A percentile compares a stretch with the other conserved stretches of the same genome.
Evolutionary conservation across 2,329 filamentous ascomycete genomes (phyloP).

Genomic region (Catunica adiposa): DNA sequence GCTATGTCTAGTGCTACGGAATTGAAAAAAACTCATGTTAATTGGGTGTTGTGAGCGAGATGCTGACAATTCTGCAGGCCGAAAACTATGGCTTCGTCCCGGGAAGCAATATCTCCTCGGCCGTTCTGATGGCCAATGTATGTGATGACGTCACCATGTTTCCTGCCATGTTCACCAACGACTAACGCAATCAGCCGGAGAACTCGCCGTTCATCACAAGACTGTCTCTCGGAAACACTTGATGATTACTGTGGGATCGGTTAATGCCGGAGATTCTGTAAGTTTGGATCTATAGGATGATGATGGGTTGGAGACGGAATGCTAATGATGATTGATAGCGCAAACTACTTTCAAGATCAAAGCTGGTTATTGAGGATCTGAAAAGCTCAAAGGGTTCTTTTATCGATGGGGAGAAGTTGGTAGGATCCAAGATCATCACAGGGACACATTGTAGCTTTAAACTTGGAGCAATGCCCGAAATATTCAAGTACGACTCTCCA

Average conservation of each 20-base stretch:
- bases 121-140: constrained; percentile 7
- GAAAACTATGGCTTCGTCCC: constrained; percentile 11
- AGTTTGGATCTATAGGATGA: constrained; percentile 16
- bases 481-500: constrained; percentile 34
- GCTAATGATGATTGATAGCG: constrained; percentile 27
- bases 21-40: too few species aligned
- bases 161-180: not conserved
- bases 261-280: constrained; percentile 52
- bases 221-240: constrained; percentile 82
- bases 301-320: not conserved
- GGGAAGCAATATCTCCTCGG: constrained; percentile 11
- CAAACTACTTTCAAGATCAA: constrained; percentile 47
- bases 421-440: constrained; percentile 39
- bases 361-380: constrained; percentile 58
- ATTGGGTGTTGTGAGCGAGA: not conserved
- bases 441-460: constrained; percentile 46
- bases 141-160: constrained; percentile 2
- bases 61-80: constrained; percentile 2
- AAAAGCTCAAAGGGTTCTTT: constrained; percentile 72
- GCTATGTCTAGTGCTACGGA: too few species aligned
- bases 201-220: constrained; percentile 56
- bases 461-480: constrained; percentile 52
- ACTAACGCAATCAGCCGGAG: constrained; percentile 32
- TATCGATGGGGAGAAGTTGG: constrained; percentile 57
- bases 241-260: constrained; percentile 52